A percentile compares a stretch with the other conserved stretches of the same genome.
Conservation (phyloP, 768 basidiomycete species). For the Mycena maculata region DNA sequence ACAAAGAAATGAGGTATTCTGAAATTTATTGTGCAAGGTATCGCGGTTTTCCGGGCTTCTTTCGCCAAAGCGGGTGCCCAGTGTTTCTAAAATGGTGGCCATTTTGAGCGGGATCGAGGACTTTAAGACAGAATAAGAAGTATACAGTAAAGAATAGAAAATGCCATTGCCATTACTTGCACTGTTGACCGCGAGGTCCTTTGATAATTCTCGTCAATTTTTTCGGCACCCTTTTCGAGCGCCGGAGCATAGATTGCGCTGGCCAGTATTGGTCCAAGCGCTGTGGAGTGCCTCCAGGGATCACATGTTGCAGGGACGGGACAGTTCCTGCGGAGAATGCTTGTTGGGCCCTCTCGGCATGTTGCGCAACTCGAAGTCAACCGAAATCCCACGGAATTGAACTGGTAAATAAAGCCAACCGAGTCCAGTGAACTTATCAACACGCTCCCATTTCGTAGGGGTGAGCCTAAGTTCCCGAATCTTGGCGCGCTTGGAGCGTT, state of each 20-base stretch:
- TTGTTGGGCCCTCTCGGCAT: conserved; percentile 47
- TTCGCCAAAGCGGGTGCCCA: background rate
- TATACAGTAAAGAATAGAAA: too few relatives aligned
- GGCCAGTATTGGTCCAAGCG: conserved; percentile 39
- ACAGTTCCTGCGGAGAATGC: conserved; percentile 45
- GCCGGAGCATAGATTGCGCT: conserved; percentile 38
- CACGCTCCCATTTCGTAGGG: too few relatives aligned
- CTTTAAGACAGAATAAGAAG: background rate
- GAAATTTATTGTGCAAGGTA: too few relatives aligned
- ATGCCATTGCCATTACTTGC: background rate
- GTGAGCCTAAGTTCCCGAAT: too few relatives aligned
- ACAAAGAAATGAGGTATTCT: too few relatives aligned
- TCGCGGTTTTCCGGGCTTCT: background rate
- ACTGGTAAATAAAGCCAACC: too few relatives aligned
- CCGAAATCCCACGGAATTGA: too few relatives aligned
- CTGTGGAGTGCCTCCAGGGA: conserved; percentile 48
- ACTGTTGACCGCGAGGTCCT: background rate
- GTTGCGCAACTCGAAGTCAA: conserved; percentile 34
- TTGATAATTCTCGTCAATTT: conserved; percentile 41
- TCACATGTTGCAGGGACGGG: conserved; percentile 42
- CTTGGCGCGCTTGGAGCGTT: too few relatives aligned
- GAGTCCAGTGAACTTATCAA: too few relatives aligned
- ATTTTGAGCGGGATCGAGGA: background rate
- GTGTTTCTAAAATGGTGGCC: background rate
- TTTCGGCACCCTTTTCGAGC: conserved; percentile 39